Conservation (phyloP, 805 yeast genomes). For the Starmerella kuoi region DNA sequence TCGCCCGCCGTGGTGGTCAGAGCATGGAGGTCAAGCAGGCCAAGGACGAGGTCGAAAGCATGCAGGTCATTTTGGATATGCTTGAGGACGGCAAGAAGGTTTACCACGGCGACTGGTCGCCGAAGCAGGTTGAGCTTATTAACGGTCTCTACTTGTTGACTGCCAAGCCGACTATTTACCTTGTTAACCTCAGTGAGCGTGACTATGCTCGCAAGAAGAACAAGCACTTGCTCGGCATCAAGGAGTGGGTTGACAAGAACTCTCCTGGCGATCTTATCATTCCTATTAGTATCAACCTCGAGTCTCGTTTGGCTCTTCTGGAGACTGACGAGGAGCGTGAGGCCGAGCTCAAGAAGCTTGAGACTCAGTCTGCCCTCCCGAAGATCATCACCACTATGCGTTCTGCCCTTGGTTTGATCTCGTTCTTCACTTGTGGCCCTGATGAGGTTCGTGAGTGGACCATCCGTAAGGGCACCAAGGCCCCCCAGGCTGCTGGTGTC, state of each 20-base stretch:
- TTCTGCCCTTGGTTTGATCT: conserved; percentile 68
- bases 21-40: conserved; percentile 77
- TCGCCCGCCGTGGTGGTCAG: conserved; percentile 79
- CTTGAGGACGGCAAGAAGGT: conserved; percentile 80
- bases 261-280: conserved; percentile 86
- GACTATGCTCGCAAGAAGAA: conserved; percentile 83
- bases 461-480: conserved; percentile 76
- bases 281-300: conserved; percentile 85
- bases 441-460: conserved; percentile 99
- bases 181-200: conserved; percentile 77
- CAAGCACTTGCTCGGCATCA: conserved; percentile 68
- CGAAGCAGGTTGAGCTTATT: conserved; percentile 82
- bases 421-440: conserved; percentile 93
- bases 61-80: conserved; percentile 57
- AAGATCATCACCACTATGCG: conserved; percentile 80
- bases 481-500: conserved; percentile 99
- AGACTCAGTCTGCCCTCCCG: conserved; percentile 73
- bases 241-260: conserved; percentile 78
- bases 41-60: conserved; percentile 71
- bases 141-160: conserved; percentile 79
- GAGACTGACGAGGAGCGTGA: conserved; percentile 70
- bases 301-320: conserved; percentile 82
- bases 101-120: conserved; percentile 75
- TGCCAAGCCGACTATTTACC: conserved; percentile 89
- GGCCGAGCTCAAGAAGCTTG: conserved; percentile 61